These are phyloP conservation scores for Yamadazyma conglobata DNA, from an alignment of 1,139 yeast genomes.

Conservation along the genomic window DNA sequence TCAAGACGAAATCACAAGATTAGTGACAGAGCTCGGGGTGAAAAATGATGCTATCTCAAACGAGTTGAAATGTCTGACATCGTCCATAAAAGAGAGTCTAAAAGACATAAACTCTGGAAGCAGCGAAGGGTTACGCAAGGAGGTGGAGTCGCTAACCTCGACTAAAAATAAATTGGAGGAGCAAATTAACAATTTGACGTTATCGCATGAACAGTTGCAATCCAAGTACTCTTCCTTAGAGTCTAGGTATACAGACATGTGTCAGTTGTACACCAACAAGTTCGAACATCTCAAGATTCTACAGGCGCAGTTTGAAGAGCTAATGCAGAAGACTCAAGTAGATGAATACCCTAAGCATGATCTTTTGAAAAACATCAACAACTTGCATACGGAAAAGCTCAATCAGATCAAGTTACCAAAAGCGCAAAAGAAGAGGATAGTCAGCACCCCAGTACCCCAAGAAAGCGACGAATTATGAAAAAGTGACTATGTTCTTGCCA, in stretches of 20 bases:
- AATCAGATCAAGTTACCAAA: slow-evolving; percentile 16
- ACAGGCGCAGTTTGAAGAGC: slow-evolving; percentile 22
- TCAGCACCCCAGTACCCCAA: slow-evolving; percentile 26
- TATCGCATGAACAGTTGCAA: too few species aligned
- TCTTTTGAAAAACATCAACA: slow-evolving; percentile 24
- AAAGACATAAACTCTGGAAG: too few species aligned
- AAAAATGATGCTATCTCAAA: slow-evolving; percentile 7
- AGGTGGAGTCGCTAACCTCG: too few species aligned
- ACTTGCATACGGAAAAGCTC: slow-evolving; percentile 28
- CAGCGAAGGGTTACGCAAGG: too few species aligned
- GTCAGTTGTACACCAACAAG: slow-evolving; percentile 24
- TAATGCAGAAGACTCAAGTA: slow-evolving; percentile 14
- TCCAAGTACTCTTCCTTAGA: slow-evolving; percentile 17
- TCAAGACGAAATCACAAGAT: slow-evolving; percentile 5
- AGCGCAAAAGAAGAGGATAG: slow-evolving; percentile 23
- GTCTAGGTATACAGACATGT: slow-evolving; percentile 19
- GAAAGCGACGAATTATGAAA: slow-evolving; percentile 1
- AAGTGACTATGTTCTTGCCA: too few species aligned
- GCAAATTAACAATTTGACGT: too few species aligned
- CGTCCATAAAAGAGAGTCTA: too few species aligned
- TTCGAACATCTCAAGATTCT: slow-evolving; percentile 22
- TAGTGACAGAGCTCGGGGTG: slow-evolving; percentile 1
- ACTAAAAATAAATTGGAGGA: too few species aligned
- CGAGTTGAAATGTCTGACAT: too few species aligned
- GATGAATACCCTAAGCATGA: slow-evolving; percentile 6